Evolutionary conservation across 2,329 filamentous ascomycete species (phyloP).

Genomic region (Verticillium albo-atrum): DNA sequence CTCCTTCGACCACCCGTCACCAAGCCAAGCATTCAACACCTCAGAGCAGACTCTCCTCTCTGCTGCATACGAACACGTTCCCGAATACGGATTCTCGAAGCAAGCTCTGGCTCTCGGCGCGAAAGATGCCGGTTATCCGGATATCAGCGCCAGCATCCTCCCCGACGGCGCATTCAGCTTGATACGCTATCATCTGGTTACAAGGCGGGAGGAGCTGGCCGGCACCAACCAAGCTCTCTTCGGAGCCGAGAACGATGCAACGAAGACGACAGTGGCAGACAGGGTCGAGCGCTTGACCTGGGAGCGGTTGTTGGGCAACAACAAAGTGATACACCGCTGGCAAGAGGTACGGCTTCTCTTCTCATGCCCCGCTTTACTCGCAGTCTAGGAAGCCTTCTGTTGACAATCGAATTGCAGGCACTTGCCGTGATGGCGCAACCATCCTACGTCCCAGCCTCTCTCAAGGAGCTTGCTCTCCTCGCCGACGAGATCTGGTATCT

Average conservation of each 20-base stretch:
- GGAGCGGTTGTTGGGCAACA: conserved; percentile 73
- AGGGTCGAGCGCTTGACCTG: conserved; percentile 71
- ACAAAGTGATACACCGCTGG: conserved; percentile 69
- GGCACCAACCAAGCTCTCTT: conserved; percentile 33
- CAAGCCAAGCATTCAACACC: conserved; percentile 57
- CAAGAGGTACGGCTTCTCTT: conserved; percentile 63
- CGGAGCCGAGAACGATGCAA: conserved; percentile 22
- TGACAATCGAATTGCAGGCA: conserved; percentile 49
- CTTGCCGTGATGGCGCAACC: conserved; percentile 88
- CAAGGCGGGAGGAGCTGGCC: conserved; percentile 58
- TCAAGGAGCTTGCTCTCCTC: conserved; percentile 74
- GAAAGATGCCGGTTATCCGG: conserved; percentile 78
- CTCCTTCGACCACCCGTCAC: conserved; percentile 64
- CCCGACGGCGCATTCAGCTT: conserved; percentile 77
- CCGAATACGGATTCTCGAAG: conserved; percentile 75
- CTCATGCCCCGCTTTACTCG: neutral
- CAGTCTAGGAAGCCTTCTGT: neutral
- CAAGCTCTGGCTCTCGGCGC: conserved; percentile 72
- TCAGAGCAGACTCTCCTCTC: conserved; percentile 74
- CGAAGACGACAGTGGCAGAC: conserved; percentile 44
- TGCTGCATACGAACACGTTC: conserved; percentile 75
- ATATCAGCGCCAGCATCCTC: conserved; percentile 80
- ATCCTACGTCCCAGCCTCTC: conserved; percentile 67
- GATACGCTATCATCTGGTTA: conserved; percentile 71
- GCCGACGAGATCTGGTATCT: conserved; percentile 93